These are phyloP conservation scores for Dipteronia sinensis DNA, from an alignment of 345 rosid genomes.

Conservation along the genomic window DNA sequence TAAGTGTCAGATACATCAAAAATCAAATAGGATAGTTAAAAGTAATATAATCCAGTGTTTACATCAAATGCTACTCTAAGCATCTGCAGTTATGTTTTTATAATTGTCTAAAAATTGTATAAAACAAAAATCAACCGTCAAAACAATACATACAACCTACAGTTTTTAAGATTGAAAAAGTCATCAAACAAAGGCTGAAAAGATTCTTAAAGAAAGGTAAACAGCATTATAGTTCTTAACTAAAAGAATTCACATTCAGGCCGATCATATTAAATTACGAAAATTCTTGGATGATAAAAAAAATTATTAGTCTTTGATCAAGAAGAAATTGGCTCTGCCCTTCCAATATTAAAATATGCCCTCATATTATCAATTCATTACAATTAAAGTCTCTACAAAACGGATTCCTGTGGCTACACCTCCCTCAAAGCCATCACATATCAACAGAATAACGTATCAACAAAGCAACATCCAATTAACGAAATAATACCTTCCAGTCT, in stretches of 20 bases:
- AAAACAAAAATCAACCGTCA: background rate
- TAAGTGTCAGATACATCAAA: background rate
- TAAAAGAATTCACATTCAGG: background rate
- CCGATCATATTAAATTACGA: background rate
- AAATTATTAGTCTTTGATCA: background rate
- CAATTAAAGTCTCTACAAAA: background rate
- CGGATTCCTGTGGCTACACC: background rate
- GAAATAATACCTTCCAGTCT: slow-evolving; percentile 78
- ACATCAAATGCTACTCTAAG: background rate
- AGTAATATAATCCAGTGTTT: background rate
- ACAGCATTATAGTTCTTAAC: background rate
- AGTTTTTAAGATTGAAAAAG: background rate
- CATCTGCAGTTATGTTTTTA: background rate
- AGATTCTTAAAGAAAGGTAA: background rate
- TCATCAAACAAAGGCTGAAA: background rate
- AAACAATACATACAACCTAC: background rate
- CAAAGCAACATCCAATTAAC: background rate
- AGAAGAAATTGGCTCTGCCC: background rate
- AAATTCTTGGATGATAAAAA: background rate
- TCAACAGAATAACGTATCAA: background rate
- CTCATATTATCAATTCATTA: too few relatives aligned
- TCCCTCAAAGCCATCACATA: background rate
- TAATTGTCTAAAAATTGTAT: background rate
- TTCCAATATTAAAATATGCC: background rate
- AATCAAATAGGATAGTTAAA: background rate